Evolutionary conservation across 2,329 filamentous ascomycete genomes (phyloP), one percentile per base, ranked within the genome.

Genomic region (Blastomyces percursus): DNA sequence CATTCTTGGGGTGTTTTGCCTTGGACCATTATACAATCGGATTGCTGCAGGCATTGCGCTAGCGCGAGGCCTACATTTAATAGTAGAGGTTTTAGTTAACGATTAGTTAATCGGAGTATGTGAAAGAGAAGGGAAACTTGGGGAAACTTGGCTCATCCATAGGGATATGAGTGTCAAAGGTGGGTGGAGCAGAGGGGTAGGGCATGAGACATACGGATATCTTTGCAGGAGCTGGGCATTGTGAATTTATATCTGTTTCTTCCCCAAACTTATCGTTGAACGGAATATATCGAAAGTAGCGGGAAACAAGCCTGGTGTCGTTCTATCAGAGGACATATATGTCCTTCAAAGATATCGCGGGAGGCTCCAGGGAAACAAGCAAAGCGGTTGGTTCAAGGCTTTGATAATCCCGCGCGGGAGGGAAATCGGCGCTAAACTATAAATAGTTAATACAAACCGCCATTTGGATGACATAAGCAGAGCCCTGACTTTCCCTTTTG

Each of bases 221-320:
- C 93, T 85, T 92, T 90, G 80, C 94, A 99, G 66, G 93, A 96
- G 76, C 89, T 91, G 63, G 93, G 92, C 94, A 97, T 96, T 61
- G 75, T 80, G 74, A 62, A 46, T 59, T 54, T 63, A 46, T 50
- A 21, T 60, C 19, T n/a, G 16, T 44, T 19, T 44, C 42, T 44
- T 44, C 42, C 19, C 14, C 42, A n/a, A n/a, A 3, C 35, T 50
- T 48, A 57, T 42, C 9, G 19, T 7, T 24, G n/a, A n/a, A 40
- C 21, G 11, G 35, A 51, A 35, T 32, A 40, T 19, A 9, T 52
- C 1, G 7, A 3, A 7, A 55, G 11, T 35, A 19, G 30, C 14
- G 3, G 9, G 38, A 38, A 55, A n/a, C 14, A 3, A 9, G 9
- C 24, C 51, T 9, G 14, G 1, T 55, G 19, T 21, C 52, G 52